Percentiles rank a stretch among this genome's conserved stretches.
phyloP scores from a whole-genome alignment of 768 basidiomycete species.

The Collybia sordida region DNA sequence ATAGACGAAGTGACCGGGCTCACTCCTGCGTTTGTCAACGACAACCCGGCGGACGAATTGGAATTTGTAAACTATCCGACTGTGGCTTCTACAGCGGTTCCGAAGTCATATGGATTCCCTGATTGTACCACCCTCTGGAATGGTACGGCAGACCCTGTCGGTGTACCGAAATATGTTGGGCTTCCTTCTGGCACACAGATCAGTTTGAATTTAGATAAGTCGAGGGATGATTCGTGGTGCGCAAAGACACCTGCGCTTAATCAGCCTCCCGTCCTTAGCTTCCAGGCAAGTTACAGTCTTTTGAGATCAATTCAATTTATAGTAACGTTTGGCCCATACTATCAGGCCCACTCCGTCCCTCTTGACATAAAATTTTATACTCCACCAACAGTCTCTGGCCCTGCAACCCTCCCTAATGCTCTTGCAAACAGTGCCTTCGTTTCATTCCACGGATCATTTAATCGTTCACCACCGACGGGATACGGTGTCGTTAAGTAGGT shows the following conservation, averaged over 20 bases:
- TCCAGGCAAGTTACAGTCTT: slow-evolving; percentile 29
- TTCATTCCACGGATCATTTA: slow-evolving; percentile 45
- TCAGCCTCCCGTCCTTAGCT: slow-evolving; percentile 33
- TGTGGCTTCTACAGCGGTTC: not conserved
- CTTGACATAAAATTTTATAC: slow-evolving; percentile 45
- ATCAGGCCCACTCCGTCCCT: slow-evolving; percentile 46
- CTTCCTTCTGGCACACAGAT: slow-evolving; percentile 34
- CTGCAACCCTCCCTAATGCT: slow-evolving; percentile 23
- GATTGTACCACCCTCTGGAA: slow-evolving; percentile 47
- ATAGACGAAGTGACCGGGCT: slow-evolving; percentile 39
- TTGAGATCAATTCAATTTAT: not conserved
- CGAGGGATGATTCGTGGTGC: slow-evolving; percentile 33
- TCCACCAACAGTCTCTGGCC: slow-evolving; percentile 4
- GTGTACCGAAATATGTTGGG: slow-evolving; percentile 34
- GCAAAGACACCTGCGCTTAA: slow-evolving; percentile 28
- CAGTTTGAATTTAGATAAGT: slow-evolving; percentile 33
- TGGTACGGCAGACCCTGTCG: slow-evolving; percentile 36
- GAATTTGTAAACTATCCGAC: slow-evolving; percentile 23
- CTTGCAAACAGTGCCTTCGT: slow-evolving; percentile 37
- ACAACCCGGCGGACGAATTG: slow-evolving; percentile 44
- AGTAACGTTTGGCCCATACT: not conserved
- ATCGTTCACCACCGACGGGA: slow-evolving; percentile 41
- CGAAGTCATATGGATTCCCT: slow-evolving; percentile 38
- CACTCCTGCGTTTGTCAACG: slow-evolving; percentile 40
- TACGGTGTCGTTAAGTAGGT: slow-evolving; percentile 43